Evolutionary conservation across 805 yeast species (phyloP).

Genomic region (Saccharomycopsis sp.): DNA sequence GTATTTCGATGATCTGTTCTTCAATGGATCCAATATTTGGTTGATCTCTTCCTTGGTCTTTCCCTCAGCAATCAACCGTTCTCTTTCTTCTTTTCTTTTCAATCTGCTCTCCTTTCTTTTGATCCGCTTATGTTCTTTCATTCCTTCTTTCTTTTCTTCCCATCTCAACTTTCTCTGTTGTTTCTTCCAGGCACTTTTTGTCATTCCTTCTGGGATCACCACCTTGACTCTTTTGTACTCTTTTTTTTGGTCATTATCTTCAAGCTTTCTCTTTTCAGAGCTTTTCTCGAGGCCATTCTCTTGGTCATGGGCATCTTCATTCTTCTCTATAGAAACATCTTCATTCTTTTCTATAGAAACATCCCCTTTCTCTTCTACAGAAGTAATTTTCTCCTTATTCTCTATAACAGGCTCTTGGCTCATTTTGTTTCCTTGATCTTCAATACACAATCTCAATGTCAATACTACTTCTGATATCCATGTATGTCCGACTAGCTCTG

Average conservation of each 20-base stretch:
- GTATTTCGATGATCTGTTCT: conserved; percentile 27
- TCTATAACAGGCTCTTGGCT: background rate
- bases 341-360: background rate
- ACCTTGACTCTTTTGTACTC: conserved; percentile 3
- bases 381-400: background rate
- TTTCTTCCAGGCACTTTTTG: conserved; percentile 79
- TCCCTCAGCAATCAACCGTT: conserved; percentile 32
- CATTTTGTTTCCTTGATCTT: background rate
- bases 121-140: conserved; percentile 44
- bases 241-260: background rate
- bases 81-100: conserved; percentile 34
- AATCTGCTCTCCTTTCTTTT: conserved; percentile 44
- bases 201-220: conserved; percentile 78
- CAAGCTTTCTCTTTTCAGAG: background rate
- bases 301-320: background rate
- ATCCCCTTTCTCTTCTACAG: background rate
- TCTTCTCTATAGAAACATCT: background rate
- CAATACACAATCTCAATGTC: too few relatives aligned
- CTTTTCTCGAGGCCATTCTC: background rate
- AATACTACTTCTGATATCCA: too few relatives aligned
- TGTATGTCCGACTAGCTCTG: too few relatives aligned
- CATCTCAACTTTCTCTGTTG: conserved; percentile 50
- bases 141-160: conserved; percentile 60
- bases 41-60: conserved; percentile 30
- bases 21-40: conserved; percentile 25